A percentile compares a stretch with the other conserved stretches of the same genome.
Conservation (phyloP, 192 early-diverging fungal species). For the Podochytrium sp. region DNA sequence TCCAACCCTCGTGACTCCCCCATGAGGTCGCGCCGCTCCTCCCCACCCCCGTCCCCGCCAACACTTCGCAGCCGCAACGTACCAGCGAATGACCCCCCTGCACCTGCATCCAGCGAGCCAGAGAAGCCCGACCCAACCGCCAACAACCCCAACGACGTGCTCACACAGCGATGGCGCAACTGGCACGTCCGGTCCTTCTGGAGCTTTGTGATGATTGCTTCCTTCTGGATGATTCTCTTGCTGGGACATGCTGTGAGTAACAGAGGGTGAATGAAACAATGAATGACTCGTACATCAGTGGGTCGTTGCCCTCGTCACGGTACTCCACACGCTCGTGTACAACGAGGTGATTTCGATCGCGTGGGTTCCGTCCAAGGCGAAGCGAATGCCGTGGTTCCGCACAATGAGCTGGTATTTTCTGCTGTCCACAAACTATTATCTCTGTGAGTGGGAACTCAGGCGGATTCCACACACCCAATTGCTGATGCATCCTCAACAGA, state of each 20-base stretch:
- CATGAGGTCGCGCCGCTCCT: background rate
- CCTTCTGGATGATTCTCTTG: constrained; percentile 67
- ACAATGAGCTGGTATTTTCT: constrained; percentile 96
- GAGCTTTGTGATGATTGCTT: constrained; percentile 89
- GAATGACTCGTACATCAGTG: constrained; percentile 39
- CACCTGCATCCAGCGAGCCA: background rate
- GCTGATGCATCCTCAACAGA: constrained; percentile 42
- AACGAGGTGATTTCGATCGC: constrained; percentile 92
- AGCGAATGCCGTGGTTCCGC: constrained; percentile 85
- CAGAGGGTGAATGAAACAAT: background rate
- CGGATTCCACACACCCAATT: background rate
- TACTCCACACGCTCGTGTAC: constrained; percentile 86
- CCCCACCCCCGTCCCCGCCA: background rate
- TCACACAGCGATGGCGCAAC: constrained; percentile 44
- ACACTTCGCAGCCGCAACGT: background rate
- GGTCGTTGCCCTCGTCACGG: constrained; percentile 83
- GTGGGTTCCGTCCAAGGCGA: constrained; percentile 78
- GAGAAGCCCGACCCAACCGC: background rate
- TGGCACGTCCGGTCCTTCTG: constrained; percentile 82
- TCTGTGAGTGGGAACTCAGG: constrained; percentile 43
- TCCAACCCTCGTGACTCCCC: background rate
- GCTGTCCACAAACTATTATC: constrained; percentile 86
- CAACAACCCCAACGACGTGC: background rate
- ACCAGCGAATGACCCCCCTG: background rate
- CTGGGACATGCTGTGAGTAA: constrained; percentile 60